A percentile compares a stretch with the other conserved stretches of the same genome.
phyloP scores from a whole-genome alignment of 495 filamentous ascomycete genomes.

The Penicillium cinerascens region DNA sequence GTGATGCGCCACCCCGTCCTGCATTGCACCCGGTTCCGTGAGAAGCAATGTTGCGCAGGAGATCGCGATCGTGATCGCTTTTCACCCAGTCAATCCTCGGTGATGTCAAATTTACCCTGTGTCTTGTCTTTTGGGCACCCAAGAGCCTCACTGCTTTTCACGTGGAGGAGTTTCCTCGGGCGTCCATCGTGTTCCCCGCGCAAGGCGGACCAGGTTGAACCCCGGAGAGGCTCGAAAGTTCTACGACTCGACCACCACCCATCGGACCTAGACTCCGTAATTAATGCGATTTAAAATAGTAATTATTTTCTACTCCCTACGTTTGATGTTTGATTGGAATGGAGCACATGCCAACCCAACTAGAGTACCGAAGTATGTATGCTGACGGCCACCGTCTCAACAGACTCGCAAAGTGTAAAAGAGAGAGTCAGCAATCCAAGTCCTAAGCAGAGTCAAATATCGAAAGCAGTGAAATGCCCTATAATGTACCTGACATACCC shows the following conservation, averaged over 20 bases:
- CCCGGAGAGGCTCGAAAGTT: not conserved
- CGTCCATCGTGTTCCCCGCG: not conserved
- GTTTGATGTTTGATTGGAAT: not conserved
- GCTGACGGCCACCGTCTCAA: not conserved
- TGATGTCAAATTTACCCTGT: not conserved
- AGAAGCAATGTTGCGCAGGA: not conserved
- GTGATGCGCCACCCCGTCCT: constrained; percentile 8
- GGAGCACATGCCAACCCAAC: not conserved
- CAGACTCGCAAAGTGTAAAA: not conserved
- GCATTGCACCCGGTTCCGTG: no score
- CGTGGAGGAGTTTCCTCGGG: not conserved
- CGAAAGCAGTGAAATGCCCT: not conserved
- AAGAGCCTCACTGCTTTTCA: not conserved
- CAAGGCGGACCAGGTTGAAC: not conserved
- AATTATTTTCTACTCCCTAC: no score
- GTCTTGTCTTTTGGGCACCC: not conserved
- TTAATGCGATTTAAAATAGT: not conserved
- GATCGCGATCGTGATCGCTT: not conserved
- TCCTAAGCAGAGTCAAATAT: no score
- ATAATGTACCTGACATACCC: not conserved
- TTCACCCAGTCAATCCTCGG: not conserved
- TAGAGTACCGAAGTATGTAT: not conserved
- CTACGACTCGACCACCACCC: not conserved
- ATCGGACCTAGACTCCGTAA: not conserved
- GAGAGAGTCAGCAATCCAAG: not conserved